Conservation (phyloP, 2,329 filamentous ascomycete species). For the Penicillium sp. region DNA sequence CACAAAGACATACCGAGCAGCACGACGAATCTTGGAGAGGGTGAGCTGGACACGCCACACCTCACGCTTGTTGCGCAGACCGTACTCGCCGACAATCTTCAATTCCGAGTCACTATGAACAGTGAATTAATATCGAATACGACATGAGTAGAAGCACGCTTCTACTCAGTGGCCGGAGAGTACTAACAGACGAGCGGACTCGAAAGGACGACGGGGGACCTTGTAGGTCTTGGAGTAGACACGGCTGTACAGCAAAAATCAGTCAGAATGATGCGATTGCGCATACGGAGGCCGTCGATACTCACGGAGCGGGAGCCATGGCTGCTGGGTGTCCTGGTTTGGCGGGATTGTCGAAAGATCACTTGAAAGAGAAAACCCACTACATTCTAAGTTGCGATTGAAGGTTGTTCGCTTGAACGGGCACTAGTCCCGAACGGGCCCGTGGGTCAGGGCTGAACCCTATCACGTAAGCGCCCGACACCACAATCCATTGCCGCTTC, state of each 20-base stretch:
- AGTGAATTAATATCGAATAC: conserved; percentile 68
- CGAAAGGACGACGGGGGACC: conserved; percentile 96
- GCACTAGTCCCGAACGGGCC: conserved; percentile 2
- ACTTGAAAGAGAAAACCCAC: conserved; percentile 19
- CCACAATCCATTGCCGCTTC: conserved; percentile 7
- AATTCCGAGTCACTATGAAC: conserved; percentile 87
- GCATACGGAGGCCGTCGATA: conserved; percentile 23
- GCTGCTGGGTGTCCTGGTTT: conserved; percentile 36
- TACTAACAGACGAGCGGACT: conserved; percentile 99
- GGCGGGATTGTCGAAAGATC: conserved; percentile 31
- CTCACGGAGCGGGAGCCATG: conserved; percentile 41
- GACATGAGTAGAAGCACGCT: conserved; percentile 98
- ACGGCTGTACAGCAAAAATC: conserved; percentile 38
- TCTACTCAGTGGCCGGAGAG: conserved; percentile 86
- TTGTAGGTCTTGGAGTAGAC: conserved; percentile 99
- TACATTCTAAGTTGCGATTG: conserved; percentile 4
- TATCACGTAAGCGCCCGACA: conserved; percentile 1
- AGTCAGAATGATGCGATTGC: conserved; percentile 35
- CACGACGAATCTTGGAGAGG: conserved; percentile 99
- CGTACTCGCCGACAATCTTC: conserved; percentile 99
- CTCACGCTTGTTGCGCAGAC: conserved; percentile 99
- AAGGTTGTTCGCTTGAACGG: not conserved
- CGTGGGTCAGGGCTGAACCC: conserved; percentile 15
- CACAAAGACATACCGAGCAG: conserved; percentile 72
- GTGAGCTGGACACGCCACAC: conserved; percentile 99